Evolutionary conservation across 257 asterid species (phyloP).

Genomic region (Cynanchum wilfordii): DNA sequence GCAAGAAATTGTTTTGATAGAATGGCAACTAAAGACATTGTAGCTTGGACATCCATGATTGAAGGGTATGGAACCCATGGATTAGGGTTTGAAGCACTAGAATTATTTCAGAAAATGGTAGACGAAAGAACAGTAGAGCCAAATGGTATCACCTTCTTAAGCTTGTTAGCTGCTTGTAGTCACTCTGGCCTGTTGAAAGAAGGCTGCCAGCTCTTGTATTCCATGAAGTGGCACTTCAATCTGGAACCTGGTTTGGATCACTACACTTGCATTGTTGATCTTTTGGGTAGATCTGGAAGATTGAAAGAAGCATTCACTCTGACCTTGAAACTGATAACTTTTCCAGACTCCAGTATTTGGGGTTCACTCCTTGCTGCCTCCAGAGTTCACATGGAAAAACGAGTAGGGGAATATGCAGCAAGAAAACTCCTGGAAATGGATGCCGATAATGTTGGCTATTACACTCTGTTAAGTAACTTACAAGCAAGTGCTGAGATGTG

Average conservation of each 20-base stretch:
- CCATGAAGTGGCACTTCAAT: conserved; percentile 31
- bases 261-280: conserved; percentile 47
- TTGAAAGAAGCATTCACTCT: conserved; percentile 37
- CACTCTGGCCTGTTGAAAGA: conserved; percentile 40
- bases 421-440: conserved; percentile 30
- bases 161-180: conserved; percentile 46
- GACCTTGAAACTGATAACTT: conserved; percentile 25
- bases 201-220: conserved; percentile 25
- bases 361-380: conserved; percentile 44
- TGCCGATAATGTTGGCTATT: conserved; percentile 34
- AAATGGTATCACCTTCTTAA: conserved; percentile 36
- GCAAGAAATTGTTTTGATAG: conserved; percentile 35
- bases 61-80: conserved; percentile 51
- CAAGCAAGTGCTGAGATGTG: conserved; percentile 35
- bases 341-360: conserved; percentile 45
- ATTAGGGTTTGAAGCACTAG: conserved; percentile 33
- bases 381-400: conserved; percentile 27
- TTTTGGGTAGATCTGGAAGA: conserved; percentile 42
- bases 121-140: conserved; percentile 35
- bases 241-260: conserved; percentile 42
- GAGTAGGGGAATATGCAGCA: conserved; percentile 30
- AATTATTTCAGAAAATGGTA: conserved; percentile 32
- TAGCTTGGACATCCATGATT: conserved; percentile 50
- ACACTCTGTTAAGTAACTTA: conserved; percentile 32
- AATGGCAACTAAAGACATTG: conserved; percentile 34